A percentile compares a stretch with the other conserved stretches of the same genome.
phyloP scores from a whole-genome alignment of 371 early-diverging fungal genomes.

The Apophysomyces trapeziformis region DNA sequence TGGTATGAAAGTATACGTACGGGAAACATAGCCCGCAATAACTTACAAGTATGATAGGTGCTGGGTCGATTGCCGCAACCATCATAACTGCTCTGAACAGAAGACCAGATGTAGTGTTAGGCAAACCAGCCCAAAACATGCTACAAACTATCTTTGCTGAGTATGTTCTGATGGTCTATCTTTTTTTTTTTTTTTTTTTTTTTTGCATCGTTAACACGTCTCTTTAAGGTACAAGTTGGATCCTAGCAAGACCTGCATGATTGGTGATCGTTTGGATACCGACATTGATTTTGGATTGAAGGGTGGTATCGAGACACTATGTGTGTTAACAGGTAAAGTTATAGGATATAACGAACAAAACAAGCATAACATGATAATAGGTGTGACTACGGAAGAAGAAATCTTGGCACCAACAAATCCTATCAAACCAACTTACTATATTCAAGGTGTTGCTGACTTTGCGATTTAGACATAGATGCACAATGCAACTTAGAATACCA shows the following conservation, averaged over 20 bases:
- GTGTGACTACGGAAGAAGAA: slow-evolving; percentile 57
- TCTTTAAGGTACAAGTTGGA: slow-evolving; percentile 72
- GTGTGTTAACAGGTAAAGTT: slow-evolving; percentile 86
- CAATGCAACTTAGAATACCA: no score
- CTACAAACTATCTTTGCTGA: slow-evolving; percentile 84
- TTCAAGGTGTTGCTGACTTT: slow-evolving; percentile 61
- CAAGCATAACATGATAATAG: slow-evolving; percentile 14
- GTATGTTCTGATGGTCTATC: slow-evolving; percentile 31
- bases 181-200: slow-evolving; percentile 2
- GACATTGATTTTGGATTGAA: slow-evolving; percentile 94
- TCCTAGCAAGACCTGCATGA: slow-evolving; percentile 87
- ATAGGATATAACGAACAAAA: no score
- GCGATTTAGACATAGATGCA: slow-evolving; percentile 13
- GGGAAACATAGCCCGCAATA: not conserved
- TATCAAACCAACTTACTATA: slow-evolving; percentile 62
- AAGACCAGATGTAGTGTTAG: slow-evolving; percentile 81
- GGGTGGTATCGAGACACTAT: slow-evolving; percentile 86
- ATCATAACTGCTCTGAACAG: slow-evolving; percentile 74
- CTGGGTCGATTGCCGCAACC: slow-evolving; percentile 83
- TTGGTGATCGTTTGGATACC: slow-evolving; percentile 96
- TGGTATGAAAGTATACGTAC: slow-evolving; percentile 45
- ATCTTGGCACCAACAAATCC: slow-evolving; percentile 49
- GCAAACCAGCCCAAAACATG: slow-evolving; percentile 94
- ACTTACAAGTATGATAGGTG: slow-evolving; percentile 51
- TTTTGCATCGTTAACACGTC: no score